Conservation (phyloP, 2,329 filamentous ascomycete species). For the Allantophomopsis cytisporea region DNA sequence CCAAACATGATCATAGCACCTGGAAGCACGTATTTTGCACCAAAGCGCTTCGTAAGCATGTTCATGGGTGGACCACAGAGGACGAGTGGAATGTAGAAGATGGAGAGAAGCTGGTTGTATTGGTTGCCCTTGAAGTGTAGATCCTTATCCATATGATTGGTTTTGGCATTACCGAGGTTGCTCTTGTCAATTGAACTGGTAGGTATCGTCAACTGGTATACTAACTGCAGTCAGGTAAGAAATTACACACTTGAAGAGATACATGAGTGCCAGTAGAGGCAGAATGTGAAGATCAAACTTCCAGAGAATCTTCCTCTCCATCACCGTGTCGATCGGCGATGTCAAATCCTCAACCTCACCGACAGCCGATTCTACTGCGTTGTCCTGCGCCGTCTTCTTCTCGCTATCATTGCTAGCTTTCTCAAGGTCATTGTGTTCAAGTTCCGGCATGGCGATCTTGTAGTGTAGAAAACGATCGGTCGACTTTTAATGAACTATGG, state of each 20-base stretch:
- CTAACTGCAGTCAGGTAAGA: too few species aligned
- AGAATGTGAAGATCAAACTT: conserved; percentile 28
- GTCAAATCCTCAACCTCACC: neutral
- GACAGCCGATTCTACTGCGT: too few species aligned
- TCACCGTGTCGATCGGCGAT: conserved; percentile 6
- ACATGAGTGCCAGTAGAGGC: conserved; percentile 27
- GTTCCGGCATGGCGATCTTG: too few species aligned
- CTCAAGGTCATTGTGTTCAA: too few species aligned
- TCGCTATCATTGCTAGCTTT: too few species aligned
- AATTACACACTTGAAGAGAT: conserved; percentile 24
- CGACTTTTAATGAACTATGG: too few species aligned
- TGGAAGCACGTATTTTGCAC: conserved; percentile 49
- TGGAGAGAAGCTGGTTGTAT: conserved; percentile 55
- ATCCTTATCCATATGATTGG: conserved; percentile 35
- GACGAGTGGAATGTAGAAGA: conserved; percentile 68
- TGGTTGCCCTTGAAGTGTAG: conserved; percentile 41
- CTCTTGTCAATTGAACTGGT: conserved; percentile 26
- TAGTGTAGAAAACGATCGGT: too few species aligned
- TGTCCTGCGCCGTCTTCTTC: too few species aligned
- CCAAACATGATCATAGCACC: conserved; percentile 43
- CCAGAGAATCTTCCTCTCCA: conserved; percentile 17
- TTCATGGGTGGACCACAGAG: conserved; percentile 51
- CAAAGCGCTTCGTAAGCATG: conserved; percentile 56
- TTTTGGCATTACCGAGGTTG: conserved; percentile 43
- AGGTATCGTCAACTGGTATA: too few species aligned